phyloP scores from a whole-genome alignment of 805 yeast species.

The Ogataea pilisensis region DNA sequence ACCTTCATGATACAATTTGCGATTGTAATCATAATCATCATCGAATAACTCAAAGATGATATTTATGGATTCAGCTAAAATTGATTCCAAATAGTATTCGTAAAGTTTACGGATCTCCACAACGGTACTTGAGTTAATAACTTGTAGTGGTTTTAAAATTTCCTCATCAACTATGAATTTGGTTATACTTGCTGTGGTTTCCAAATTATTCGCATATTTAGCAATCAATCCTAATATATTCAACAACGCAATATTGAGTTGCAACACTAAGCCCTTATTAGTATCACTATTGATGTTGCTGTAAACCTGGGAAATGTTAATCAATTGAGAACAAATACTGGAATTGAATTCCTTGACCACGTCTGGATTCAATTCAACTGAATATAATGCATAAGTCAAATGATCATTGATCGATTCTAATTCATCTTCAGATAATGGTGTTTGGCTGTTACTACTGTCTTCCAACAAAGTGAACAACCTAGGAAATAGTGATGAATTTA shows the following conservation, averaged over 20 bases:
- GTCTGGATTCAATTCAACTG: slow-evolving; percentile 11
- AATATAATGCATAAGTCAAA: slow-evolving; percentile 14
- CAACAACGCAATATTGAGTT: slow-evolving; percentile 18
- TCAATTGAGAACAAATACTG: slow-evolving; percentile 1
- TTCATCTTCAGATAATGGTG: slow-evolving; percentile 3
- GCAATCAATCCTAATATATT: slow-evolving; percentile 26
- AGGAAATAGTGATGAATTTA: slow-evolving; percentile 12
- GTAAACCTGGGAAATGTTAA: slow-evolving; percentile 5
- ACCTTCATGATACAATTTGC: slow-evolving; percentile 56
- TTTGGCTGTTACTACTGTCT: slow-evolving; percentile 1
- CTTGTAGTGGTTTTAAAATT: slow-evolving; percentile 16
- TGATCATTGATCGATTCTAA: slow-evolving; percentile 16
- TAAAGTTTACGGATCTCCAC: slow-evolving; percentile 24
- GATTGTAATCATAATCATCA: slow-evolving; percentile 71
- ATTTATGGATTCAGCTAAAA: slow-evolving; percentile 56
- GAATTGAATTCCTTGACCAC: slow-evolving; percentile 2
- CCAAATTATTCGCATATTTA: slow-evolving; percentile 15
- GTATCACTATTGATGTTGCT: background rate
- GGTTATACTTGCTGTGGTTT: slow-evolving; percentile 16
- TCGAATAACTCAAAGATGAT: slow-evolving; percentile 74
- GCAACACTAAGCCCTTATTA: slow-evolving; percentile 8
- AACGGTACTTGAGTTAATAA: slow-evolving; percentile 10
- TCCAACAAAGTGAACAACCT: slow-evolving; percentile 6
- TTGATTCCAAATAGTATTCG: slow-evolving; percentile 23
- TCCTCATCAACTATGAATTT: slow-evolving; percentile 25